These are phyloP conservation scores for Blastomyces silverae DNA, from an alignment of 2,329 filamentous ascomycete species.

Conservation along the genomic window DNA sequence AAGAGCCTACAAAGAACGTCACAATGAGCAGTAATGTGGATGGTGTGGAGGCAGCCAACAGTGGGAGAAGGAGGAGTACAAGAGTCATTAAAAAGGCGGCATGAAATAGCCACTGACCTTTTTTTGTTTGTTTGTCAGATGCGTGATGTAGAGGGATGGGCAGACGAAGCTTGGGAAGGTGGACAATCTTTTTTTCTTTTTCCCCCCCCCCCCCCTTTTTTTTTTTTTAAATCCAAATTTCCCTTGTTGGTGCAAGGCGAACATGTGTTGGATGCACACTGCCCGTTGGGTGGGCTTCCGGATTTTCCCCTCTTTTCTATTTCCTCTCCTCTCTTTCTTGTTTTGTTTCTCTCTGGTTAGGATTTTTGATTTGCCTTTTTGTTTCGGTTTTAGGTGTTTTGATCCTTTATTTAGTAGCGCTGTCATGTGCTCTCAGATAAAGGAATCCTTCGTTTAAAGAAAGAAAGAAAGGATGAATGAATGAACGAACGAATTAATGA, in stretches of 20 bases:
- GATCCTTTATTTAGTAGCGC: neutral
- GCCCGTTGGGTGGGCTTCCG: constrained; percentile 1
- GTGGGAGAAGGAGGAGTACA: neutral
- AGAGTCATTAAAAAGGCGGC: neutral
- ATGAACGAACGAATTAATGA: neutral
- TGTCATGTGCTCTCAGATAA: neutral
- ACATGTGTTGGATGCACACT: no score
- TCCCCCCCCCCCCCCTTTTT: no score
- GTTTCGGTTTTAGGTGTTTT: neutral
- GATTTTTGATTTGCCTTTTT: neutral
- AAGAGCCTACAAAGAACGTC: neutral
- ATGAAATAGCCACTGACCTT: neutral
- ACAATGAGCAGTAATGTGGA: neutral
- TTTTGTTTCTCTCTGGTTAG: neutral
- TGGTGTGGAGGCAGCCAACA: neutral
- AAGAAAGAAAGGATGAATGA: neutral
- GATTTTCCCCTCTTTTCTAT: neutral
- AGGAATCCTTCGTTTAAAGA: neutral
- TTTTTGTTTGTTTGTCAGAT: neutral
- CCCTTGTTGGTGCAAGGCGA: neutral
- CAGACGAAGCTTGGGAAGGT: no score
- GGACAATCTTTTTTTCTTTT: neutral
- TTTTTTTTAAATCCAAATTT: no score
- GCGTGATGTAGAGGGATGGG: neutral
- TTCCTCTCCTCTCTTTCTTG: neutral